A percentile compares a stretch with the other conserved stretches of the same genome.
These are phyloP conservation scores for Amniculicola lignicola DNA, from an alignment of 495 filamentous ascomycete genomes.

Conservation along the genomic window DNA sequence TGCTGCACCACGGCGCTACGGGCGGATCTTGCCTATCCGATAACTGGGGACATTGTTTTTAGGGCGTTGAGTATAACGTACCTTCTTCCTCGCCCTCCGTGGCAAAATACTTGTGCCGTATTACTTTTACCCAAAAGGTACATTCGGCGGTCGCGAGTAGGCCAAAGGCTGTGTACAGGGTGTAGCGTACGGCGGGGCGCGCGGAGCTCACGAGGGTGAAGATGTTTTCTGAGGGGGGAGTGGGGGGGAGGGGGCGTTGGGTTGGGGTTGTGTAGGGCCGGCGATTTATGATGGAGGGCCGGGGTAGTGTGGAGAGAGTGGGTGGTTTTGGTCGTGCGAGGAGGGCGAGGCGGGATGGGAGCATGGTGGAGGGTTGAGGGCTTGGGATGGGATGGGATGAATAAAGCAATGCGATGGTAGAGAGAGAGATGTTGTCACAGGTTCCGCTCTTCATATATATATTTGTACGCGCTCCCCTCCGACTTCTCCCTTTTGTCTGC, in stretches of 20 bases:
- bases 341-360: not conserved
- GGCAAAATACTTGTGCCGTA: not conserved
- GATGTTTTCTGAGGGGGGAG: conserved; percentile 4
- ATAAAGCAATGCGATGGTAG: not conserved
- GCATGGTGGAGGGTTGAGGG: not conserved
- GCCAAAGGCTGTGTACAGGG: conserved; percentile 6
- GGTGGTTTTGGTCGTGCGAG: not conserved
- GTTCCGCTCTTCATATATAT: too few species aligned
- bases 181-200: not conserved
- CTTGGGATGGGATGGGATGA: not conserved
- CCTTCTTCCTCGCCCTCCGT: not conserved
- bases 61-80: not conserved
- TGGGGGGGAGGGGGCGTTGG: not conserved
- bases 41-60: too few species aligned
- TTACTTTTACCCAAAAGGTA: conserved; percentile 22
- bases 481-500: too few species aligned
- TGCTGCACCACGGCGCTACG: too few species aligned
- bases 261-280: not conserved
- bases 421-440: not conserved
- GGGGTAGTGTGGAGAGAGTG: not conserved
- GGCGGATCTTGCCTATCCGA: too few species aligned
- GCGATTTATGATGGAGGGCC: not conserved
- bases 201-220: not conserved
- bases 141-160: conserved; percentile 4
- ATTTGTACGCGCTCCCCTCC: too few species aligned